phyloP scores from a whole-genome alignment of 768 basidiomycete genomes.

The Hygrocybe coccinea region DNA sequence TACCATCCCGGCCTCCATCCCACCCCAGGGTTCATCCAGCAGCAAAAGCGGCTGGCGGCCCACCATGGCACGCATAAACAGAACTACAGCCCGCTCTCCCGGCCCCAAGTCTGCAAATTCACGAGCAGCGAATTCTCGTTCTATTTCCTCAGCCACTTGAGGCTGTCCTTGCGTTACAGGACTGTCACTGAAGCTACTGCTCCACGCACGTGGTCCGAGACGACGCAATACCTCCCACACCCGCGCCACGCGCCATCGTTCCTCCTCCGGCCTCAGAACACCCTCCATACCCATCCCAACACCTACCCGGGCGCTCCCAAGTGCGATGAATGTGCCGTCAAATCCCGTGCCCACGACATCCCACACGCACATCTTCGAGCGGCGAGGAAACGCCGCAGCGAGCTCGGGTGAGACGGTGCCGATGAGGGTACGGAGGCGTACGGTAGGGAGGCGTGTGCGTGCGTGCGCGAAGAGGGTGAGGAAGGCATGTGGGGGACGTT shows the following conservation, averaged over 20 bases:
- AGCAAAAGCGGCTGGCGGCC: conserved; percentile 68
- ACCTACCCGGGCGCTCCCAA: conserved; percentile 42
- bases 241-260: conserved; percentile 34
- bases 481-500: conserved; percentile 42
- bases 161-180: not conserved
- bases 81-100: conserved; percentile 73
- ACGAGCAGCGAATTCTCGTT: conserved; percentile 42
- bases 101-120: conserved; percentile 62
- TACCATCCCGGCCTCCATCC: conserved; percentile 83
- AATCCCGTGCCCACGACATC: conserved; percentile 87
- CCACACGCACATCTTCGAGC: conserved; percentile 61
- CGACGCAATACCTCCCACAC: conserved; percentile 54
- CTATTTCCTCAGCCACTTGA: conserved; percentile 4
- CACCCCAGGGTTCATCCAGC: conserved; percentile 89
- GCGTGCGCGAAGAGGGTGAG: conserved; percentile 59
- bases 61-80: conserved; percentile 85
- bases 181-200: conserved; percentile 2
- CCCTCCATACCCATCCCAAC: conserved; percentile 34
- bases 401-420: conserved; percentile 88
- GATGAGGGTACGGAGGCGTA: conserved; percentile 58
- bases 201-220: conserved; percentile 60
- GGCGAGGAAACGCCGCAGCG: conserved; percentile 82
- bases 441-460: conserved; percentile 63
- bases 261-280: conserved; percentile 17
- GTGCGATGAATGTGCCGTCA: conserved; percentile 71